Conservation (phyloP, 192 early-diverging fungal species). For the Backusella westeae region DNA sequence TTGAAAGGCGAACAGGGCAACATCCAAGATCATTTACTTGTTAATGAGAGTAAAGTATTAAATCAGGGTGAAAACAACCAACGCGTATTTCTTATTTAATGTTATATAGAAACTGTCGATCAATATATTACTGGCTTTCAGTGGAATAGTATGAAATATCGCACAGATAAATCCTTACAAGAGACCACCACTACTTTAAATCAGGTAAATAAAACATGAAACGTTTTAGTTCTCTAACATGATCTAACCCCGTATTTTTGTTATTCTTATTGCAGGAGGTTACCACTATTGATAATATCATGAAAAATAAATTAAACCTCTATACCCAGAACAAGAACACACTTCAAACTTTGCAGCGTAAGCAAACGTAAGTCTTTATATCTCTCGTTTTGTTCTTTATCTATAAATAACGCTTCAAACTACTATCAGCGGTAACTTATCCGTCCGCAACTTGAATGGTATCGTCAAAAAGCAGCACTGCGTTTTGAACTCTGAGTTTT, state of each 20-base stretch:
- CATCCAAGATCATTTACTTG: slow-evolving; percentile 62
- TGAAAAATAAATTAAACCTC: slow-evolving; percentile 87
- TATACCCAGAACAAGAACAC: slow-evolving; percentile 84
- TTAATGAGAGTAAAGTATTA: slow-evolving; percentile 75
- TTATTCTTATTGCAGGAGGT: slow-evolving; percentile 64
- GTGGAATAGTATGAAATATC: slow-evolving; percentile 98
- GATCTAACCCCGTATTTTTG: neutral
- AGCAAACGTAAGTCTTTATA: slow-evolving; percentile 60
- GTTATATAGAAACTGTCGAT: slow-evolving; percentile 73
- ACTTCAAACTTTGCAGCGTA: slow-evolving; percentile 80
- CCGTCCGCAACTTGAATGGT: slow-evolving; percentile 81
- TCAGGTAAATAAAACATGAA: slow-evolving; percentile 49
- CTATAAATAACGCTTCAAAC: neutral
- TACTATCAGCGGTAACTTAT: slow-evolving; percentile 76
- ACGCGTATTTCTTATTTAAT: slow-evolving; percentile 13
- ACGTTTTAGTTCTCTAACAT: slow-evolving; percentile 6
- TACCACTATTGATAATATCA: slow-evolving; percentile 78
- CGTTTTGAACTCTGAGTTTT: slow-evolving; percentile 90
- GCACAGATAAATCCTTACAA: slow-evolving; percentile 87
- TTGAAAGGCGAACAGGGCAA: slow-evolving; percentile 55
- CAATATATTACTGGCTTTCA: slow-evolving; percentile 83
- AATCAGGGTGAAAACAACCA: neutral
- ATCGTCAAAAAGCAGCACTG: slow-evolving; percentile 93
- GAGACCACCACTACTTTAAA: slow-evolving; percentile 81
- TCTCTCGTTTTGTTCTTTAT: neutral